Percentiles rank a stretch among this genome's conserved stretches.
Evolutionary conservation across 768 basidiomycete species (phyloP).

Genomic region (Megacollybia marginata): DNA sequence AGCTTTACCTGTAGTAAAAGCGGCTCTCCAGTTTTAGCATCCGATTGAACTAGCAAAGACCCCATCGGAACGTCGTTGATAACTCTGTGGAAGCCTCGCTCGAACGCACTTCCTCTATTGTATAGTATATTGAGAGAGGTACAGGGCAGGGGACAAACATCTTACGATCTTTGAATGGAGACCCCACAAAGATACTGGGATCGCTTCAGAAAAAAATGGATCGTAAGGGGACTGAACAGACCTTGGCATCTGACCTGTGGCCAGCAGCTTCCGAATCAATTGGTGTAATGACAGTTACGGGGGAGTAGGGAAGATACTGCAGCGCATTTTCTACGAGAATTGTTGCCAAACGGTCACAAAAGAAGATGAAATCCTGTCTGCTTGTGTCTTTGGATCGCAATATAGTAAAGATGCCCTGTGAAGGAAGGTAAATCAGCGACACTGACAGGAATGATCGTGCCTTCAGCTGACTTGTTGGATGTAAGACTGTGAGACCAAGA

Average conservation of each 20-base stretch:
- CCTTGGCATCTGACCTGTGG: conserved; percentile 53
- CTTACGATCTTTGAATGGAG: conserved; percentile 81
- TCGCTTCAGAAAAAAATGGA: background rate
- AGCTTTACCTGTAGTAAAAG: conserved; percentile 77
- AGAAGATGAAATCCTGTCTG: conserved; percentile 89
- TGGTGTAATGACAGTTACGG: conserved; percentile 62
- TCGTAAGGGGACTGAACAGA: conserved; percentile 17
- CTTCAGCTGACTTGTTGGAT: conserved; percentile 39
- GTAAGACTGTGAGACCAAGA: conserved; percentile 55
- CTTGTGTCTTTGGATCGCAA: conserved; percentile 65
- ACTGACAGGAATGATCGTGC: background rate
- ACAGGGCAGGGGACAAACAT: background rate
- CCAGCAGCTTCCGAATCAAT: conserved; percentile 49
- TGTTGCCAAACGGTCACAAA: conserved; percentile 80
- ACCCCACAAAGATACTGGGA: conserved; percentile 76
- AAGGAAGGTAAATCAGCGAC: background rate
- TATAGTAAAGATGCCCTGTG: conserved; percentile 79
- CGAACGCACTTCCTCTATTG: conserved; percentile 78
- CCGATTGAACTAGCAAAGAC: conserved; percentile 86
- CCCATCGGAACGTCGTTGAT: conserved; percentile 83
- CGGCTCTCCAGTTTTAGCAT: conserved; percentile 79
- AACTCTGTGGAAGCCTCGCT: conserved; percentile 85
- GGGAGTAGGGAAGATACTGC: conserved; percentile 68
- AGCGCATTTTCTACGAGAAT: conserved; percentile 80
- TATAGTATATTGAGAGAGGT: background rate